Base-by-base conservation (phyloP, 2,329 filamentous ascomycete species). In the Epichloe sp. region DNA sequence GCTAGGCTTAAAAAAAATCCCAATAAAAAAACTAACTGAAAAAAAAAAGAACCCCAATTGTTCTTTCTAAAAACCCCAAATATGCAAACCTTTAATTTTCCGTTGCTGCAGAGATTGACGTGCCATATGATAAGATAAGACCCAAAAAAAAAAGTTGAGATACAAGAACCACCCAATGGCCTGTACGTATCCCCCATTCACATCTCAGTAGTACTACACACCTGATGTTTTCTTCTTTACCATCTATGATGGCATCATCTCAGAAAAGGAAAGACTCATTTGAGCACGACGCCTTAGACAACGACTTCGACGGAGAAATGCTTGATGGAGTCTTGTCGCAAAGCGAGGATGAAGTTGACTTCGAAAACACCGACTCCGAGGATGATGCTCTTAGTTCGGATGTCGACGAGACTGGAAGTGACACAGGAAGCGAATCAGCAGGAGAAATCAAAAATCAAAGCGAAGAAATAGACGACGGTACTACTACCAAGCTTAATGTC, bases 201-300 rank as follows among this genome's bases (percentile, higher is more conserved):
- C 3, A 38, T 19, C 23, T 5, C 10, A 36, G 14, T n/a, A 38
- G 12, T 8, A 38, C 26, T 26, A 26, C 1, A 38, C 14, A 14
- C n/a, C 8, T 38, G 37, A 11, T 19, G 11, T 15, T 17, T 21
- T 19, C 41, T 21, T 14, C 41, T 8, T 3, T 17, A 41, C 15
- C 4, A 42, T 19, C 41, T 5, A 43, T 46, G 52, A 59, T 59
- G 58, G 47, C 47, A 50, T 45, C n/a, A 38, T 45, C 52, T 53
- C 51, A 51, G 48, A 86, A 86, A 72, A 79, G 83, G 57, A 86
- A 86, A 67, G 77, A 78, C 54, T 72, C 79, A 19, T 75, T 73
- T 23, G 71, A 72, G 35, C 78, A 80, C 58, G 68, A 72, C 14
- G 71, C 78, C 21, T 51, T 50, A 15, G 53, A 51, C 26, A 31